Evolutionary conservation across 164 flowering plant genomes (phyloP).

Genomic region (Magnolia kwangsiensis): DNA sequence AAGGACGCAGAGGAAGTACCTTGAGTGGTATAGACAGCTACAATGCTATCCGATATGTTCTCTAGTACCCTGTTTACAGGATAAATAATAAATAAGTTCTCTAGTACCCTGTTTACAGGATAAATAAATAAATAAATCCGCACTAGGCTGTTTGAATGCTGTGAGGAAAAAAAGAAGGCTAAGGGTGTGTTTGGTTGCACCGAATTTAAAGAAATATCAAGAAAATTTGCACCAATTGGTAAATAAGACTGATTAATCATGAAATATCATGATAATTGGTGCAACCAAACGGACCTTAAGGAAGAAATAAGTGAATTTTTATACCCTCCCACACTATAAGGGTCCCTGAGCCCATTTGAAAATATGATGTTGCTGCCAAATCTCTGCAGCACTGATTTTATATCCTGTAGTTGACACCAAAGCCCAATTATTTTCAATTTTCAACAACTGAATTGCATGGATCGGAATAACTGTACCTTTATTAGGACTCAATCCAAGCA

Average conservation of each 20-base stretch:
- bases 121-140: not conserved
- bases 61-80: too few species aligned
- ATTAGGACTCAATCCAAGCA: too few species aligned
- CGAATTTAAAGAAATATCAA: too few species aligned
- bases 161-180: not conserved
- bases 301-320: not conserved
- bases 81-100: too few species aligned
- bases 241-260: too few species aligned
- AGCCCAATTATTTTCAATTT: too few species aligned
- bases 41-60: conserved; percentile 43
- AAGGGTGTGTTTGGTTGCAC: not conserved
- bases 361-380: conserved; percentile 80
- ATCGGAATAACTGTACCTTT: too few species aligned
- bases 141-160: too few species aligned
- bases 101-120: conserved; percentile 19
- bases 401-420: conserved; percentile 33
- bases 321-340: conserved; percentile 77
- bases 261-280: too few species aligned
- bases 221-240: too few species aligned
- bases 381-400: conserved; percentile 38
- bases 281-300: too few species aligned
- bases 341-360: conserved; percentile 75
- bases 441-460: too few species aligned
- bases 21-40: conserved; percentile 40
- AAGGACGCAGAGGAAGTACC: conserved; percentile 18